These are phyloP conservation scores for Apiotrichum mycotoxinovorans DNA, from an alignment of 1,284 basidiomycete genomes.

Conservation along the genomic window DNA sequence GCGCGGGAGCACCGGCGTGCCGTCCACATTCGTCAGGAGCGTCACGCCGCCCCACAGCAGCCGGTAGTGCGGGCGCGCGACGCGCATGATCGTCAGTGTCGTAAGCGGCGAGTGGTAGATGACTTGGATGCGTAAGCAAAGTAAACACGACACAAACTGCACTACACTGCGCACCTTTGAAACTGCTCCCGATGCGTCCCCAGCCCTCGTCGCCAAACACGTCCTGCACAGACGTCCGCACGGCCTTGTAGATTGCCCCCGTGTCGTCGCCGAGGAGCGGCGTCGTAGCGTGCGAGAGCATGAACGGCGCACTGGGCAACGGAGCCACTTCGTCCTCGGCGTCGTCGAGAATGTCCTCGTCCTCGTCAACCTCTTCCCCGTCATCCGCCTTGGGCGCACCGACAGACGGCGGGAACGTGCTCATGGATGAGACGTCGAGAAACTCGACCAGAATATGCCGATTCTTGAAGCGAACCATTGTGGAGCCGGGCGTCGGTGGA, in stretches of 20 bases:
- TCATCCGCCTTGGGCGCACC: neutral
- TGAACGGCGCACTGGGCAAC: constrained; percentile 33
- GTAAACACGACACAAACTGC: too few relatives aligned
- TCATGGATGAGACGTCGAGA: constrained; percentile 27
- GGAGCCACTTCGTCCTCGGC: constrained; percentile 29
- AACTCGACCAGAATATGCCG: constrained; percentile 49
- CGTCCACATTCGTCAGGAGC: constrained; percentile 24
- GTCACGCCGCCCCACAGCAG: constrained; percentile 33
- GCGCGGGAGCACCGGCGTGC: constrained; percentile 30
- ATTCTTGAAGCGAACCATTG: constrained; percentile 49
- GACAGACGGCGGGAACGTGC: constrained; percentile 8
- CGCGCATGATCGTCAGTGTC: constrained; percentile 41
- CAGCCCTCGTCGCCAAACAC: constrained; percentile 49
- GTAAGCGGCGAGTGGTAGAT: constrained; percentile 45
- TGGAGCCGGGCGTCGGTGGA: neutral
- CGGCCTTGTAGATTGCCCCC: constrained; percentile 28
- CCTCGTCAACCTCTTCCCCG: constrained; percentile 14
- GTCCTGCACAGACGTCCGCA: constrained; percentile 27
- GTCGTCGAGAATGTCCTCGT: constrained; percentile 22
- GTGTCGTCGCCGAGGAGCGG: constrained; percentile 24
- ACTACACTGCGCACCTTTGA: constrained; percentile 35
- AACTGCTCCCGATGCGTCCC: constrained; percentile 40
- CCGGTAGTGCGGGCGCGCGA: constrained; percentile 42
- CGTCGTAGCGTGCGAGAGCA: constrained; percentile 21
- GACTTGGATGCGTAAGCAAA: constrained; percentile 23